Evolutionary conservation across 2,329 filamentous ascomycete genomes (phyloP).

Genomic region (Trichoderma koningii): DNA sequence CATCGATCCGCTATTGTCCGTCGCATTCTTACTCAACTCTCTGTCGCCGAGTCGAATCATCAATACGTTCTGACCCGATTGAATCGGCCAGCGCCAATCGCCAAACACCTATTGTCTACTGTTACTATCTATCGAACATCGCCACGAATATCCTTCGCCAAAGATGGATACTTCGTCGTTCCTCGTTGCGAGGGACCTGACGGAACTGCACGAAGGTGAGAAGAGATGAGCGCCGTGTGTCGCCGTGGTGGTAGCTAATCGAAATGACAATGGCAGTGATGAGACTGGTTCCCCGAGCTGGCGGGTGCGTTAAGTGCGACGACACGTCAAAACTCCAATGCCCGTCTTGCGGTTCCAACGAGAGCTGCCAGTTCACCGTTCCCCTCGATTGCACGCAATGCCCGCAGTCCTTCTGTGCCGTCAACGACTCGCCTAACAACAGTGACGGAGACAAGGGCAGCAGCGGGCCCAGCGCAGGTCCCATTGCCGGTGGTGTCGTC

Average conservation of each 20-base stretch:
- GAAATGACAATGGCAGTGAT: slow-evolving; percentile 31
- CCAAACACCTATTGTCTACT: neutral
- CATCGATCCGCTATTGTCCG: neutral
- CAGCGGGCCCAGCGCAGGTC: slow-evolving; percentile 69
- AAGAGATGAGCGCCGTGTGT: neutral
- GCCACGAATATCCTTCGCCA: neutral
- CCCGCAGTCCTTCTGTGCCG: slow-evolving; percentile 50
- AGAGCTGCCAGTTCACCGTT: slow-evolving; percentile 50
- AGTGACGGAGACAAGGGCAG: slow-evolving; percentile 29
- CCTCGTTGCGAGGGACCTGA: slow-evolving; percentile 35
- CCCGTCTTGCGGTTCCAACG: slow-evolving; percentile 46
- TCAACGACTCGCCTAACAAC: slow-evolving; percentile 32
- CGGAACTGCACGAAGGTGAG: slow-evolving; percentile 39
- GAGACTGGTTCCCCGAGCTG: slow-evolving; percentile 45
- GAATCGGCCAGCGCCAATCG: neutral
- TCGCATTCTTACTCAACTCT: neutral
- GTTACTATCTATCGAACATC: neutral
- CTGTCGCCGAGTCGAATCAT: neutral
- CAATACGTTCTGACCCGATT: neutral
- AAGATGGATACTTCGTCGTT: slow-evolving; percentile 23
- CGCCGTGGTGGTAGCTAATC: slow-evolving; percentile 3
- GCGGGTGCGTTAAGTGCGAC: slow-evolving; percentile 50
- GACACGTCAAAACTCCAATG: slow-evolving; percentile 46
- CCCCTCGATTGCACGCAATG: slow-evolving; percentile 52
- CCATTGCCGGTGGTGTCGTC: slow-evolving; percentile 88